Base-by-base conservation (phyloP, 192 early-diverging fungal species). In the Umbelopsis ramanniana region DNA sequence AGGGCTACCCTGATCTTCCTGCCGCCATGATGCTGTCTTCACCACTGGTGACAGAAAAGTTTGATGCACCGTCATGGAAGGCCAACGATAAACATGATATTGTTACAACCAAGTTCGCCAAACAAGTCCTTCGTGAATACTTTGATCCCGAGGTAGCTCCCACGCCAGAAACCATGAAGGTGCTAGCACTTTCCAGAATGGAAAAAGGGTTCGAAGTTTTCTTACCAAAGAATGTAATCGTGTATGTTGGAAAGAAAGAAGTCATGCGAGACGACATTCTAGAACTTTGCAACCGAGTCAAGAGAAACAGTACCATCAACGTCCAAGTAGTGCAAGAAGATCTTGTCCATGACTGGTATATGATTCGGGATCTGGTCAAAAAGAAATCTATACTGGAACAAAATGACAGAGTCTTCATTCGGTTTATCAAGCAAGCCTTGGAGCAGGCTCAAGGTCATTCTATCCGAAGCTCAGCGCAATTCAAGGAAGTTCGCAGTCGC, bases 251-350 rank as follows among this genome's bases (percentile, higher is more conserved):
- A 23, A 67, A 75, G 7, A 52, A 43, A 22, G 74, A 75, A 19
- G 68, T 66, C 4, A 75, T 71, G 69, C 24, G 69, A 35, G 74
- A 75, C 19, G 74, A 70, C 52, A 75, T 75, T 52, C 38, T 75
- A 6, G 45, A 14, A n/a, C 21, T 70, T 6, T 26, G 60, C 14
- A 2, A 63, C 26, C 57, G 57, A 29, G 57, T 63, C 14, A 63
- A 63, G 33, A 38, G 35, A 37, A 63, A 63, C 12, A 63, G 57
- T 26, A 29, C 57, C 1, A 35, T 63, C 17, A 17, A 17, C 33
- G 11, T 63, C 19, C 57, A 63, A 14, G 57, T 63, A 2, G 33
- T 63, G 1, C 57, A 63, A 63, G 57, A 63, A n/a, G 17, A 63
- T 63, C 33, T 63, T 19, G 24, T 63, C 26, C 57, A 63, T 14